Base-by-base conservation (phyloP, 1,284 basidiomycete genomes). In the Fomitiporia mediterranea region DNA sequence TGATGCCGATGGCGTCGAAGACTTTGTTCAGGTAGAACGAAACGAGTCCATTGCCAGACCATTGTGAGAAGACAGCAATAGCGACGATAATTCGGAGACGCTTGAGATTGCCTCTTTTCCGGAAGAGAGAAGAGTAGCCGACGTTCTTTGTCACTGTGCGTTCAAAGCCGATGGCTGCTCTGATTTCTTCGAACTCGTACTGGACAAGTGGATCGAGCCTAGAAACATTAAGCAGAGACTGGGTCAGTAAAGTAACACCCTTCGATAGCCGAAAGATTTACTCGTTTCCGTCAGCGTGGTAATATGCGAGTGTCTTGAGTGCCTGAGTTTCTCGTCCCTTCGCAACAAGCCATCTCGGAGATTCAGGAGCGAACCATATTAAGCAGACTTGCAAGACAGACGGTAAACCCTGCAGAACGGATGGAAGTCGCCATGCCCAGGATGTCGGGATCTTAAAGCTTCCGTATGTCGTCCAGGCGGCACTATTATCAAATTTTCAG, bases 381-480 rank as follows among this genome's bases (percentile, higher is more conserved):
- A 89, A 67, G 62, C 63, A 59, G 54, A 89, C 69, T 67, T 89
- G 87, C 47, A 84, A 60, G 55, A 84, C 56, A 1, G 85, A 80
- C 7, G 86, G 84, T 42, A 82, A 65, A 57, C 70, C 83, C 67
- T 89, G 87, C 25, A 89, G 71, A 35, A 80, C 65, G 11, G 85
- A 87, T 17, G 87, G 86, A 51, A 88, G 74, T 61, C 88, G 82
- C 88, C 88, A 90, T 35, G 85, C 71, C 88, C 86, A 89, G 11
- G 79, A 77, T 63, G 65, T 79, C 34, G 69, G 63, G 48, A 90
- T 82, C 65, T 78, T 76, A 72, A 85, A 83, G 5, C 86, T 85
- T 25, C 87, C 87, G 66, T 81, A 91, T 1, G 85, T 84, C 0
- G 83, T 74, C 87, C 88, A 91, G 0, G 87, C 85, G 27, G 86